phyloP scores from a whole-genome alignment of 768 basidiomycete species.

The Mycena olivaceomarginata region DNA sequence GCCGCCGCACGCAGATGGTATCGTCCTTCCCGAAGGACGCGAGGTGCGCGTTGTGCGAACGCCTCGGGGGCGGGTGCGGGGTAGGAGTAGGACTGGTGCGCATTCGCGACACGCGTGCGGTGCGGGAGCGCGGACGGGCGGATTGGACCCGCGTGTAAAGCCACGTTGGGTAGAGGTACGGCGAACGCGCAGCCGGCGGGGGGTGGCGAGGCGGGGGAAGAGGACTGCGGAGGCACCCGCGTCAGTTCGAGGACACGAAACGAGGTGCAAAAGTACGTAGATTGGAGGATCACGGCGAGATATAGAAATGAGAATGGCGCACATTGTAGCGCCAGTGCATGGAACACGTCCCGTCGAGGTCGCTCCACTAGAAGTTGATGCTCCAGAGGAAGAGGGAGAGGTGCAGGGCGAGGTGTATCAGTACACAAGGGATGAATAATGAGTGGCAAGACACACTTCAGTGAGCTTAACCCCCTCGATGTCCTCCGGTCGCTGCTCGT shows the following conservation, averaged over 20 bases:
- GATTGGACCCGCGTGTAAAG: too few species aligned
- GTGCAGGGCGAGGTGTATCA: neutral
- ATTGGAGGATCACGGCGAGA: neutral
- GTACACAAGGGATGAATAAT: neutral
- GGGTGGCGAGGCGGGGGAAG: too few species aligned
- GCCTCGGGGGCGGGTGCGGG: slow-evolving; percentile 24
- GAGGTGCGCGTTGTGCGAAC: slow-evolving; percentile 59
- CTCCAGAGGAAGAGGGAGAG: slow-evolving; percentile 66
- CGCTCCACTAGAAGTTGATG: slow-evolving; percentile 78
- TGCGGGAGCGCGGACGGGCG: neutral
- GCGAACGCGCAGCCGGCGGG: too few species aligned
- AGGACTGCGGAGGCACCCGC: too few species aligned
- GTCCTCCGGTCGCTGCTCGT: slow-evolving; percentile 72
- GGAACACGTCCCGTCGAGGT: slow-evolving; percentile 44
- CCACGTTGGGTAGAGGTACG: too few species aligned
- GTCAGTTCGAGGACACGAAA: neutral
- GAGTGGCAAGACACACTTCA: slow-evolving; percentile 59
- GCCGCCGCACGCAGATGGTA: slow-evolving; percentile 64
- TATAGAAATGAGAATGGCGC: neutral
- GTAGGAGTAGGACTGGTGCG: slow-evolving; percentile 20
- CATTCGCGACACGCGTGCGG: too few species aligned
- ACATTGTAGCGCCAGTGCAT: slow-evolving; percentile 40
- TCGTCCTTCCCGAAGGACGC: slow-evolving; percentile 59
- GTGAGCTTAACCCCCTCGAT: slow-evolving; percentile 75
- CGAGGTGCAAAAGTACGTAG: neutral